These are phyloP conservation scores for Tricholoma terreum DNA, from an alignment of 768 basidiomycete species.

Conservation along the genomic window DNA sequence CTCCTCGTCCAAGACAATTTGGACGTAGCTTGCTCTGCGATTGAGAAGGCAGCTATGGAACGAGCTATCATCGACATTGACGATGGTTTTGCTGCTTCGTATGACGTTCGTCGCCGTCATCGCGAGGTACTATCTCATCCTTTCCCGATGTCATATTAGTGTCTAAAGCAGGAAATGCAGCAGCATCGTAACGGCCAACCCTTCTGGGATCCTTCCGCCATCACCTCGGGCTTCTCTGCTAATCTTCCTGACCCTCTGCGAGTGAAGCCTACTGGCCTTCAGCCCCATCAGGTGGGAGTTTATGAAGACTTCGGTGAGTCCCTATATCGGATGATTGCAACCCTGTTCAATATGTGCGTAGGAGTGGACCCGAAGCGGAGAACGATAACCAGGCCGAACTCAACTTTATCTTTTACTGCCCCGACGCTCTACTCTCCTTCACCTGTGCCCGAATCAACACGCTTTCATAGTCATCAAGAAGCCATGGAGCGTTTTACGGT, in stretches of 20 bases:
- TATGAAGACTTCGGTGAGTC: conserved; percentile 91
- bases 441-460: conserved; percentile 55
- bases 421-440: conserved; percentile 55
- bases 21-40: conserved; percentile 88
- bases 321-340: not conserved
- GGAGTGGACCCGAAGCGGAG: conserved; percentile 58
- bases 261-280: conserved; percentile 79
- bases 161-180: not conserved
- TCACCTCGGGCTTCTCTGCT: conserved; percentile 62
- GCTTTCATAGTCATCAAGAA: conserved; percentile 66
- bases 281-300: conserved; percentile 77
- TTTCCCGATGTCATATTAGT: not conserved
- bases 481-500: conserved; percentile 88
- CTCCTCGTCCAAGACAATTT: conserved; percentile 90
- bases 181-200: conserved; percentile 67
- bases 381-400: conserved; percentile 63
- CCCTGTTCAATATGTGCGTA: conserved; percentile 21
- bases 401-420: conserved; percentile 63
- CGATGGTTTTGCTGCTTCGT: conserved; percentile 79
- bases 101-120: conserved; percentile 81
- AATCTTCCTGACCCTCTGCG: conserved; percentile 86
- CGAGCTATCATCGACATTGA: conserved; percentile 91
- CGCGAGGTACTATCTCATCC: conserved; percentile 59
- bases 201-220: conserved; percentile 87
- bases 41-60: conserved; percentile 98